phyloP scores from a whole-genome alignment of 1,284 basidiomycete genomes.

The Rhodotorula sp. region DNA sequence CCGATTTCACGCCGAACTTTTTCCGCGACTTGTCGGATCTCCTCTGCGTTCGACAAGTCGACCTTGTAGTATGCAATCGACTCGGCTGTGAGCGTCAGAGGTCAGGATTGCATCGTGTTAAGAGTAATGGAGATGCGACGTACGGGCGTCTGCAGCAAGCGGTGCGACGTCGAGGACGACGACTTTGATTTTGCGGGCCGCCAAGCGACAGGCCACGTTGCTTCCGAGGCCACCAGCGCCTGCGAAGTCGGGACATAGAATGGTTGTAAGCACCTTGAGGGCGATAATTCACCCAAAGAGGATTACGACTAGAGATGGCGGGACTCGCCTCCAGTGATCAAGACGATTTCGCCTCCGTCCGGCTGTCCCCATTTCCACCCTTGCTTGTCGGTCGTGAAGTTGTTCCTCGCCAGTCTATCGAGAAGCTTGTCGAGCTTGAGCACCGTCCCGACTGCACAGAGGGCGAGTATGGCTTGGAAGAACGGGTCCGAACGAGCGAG shows the following conservation, averaged over 20 bases:
- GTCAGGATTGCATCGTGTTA: too few relatives aligned
- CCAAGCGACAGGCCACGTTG: conserved; percentile 75
- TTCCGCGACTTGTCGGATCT: conserved; percentile 67
- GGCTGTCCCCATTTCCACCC: conserved; percentile 14
- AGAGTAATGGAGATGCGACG: conserved; percentile 6
- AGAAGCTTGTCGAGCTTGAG: conserved; percentile 5
- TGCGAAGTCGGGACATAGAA: too few relatives aligned
- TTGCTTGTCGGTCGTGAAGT: conserved; percentile 1
- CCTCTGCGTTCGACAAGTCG: conserved; percentile 81
- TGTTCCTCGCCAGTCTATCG: conserved; percentile 20
- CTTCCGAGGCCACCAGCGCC: conserved; percentile 86
- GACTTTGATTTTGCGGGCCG: conserved; percentile 73
- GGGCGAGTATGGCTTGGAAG: conserved; percentile 1
- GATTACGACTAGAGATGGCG: not conserved
- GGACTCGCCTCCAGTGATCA: conserved; percentile 78
- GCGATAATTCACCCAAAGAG: conserved; percentile 9
- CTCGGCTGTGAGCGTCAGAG: conserved; percentile 55
- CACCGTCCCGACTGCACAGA: conserved; percentile 8
- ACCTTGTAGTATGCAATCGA: conserved; percentile 74
- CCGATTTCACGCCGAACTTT: conserved; percentile 69
- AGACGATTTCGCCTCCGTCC: conserved; percentile 59
- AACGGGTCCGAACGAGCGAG: not conserved
- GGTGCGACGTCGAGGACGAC: conserved; percentile 70
- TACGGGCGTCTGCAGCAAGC: conserved; percentile 9
- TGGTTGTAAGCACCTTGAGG: not conserved